Conservation (phyloP, 2,329 filamentous ascomycete genomes). For the Sporothrix sp. region DNA sequence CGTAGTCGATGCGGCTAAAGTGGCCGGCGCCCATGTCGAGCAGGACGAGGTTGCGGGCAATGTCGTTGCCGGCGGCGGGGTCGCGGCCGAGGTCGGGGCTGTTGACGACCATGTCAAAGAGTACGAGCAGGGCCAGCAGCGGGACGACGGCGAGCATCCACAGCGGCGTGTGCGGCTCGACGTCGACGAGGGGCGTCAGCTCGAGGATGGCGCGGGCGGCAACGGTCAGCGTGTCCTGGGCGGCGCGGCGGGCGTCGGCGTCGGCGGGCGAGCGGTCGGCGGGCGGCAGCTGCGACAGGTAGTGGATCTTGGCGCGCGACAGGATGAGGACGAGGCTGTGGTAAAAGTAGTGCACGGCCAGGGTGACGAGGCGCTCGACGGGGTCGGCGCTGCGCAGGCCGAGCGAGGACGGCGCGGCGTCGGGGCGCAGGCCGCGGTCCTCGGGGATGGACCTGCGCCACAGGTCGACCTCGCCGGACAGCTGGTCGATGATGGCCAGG, state of each 20-base stretch:
- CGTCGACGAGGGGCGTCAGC: slow-evolving; percentile 23
- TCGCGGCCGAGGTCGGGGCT: no score
- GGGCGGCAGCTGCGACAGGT: not conserved
- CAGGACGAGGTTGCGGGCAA: slow-evolving; percentile 27
- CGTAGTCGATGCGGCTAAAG: slow-evolving; percentile 33
- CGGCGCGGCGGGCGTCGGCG: not conserved
- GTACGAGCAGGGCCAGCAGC: slow-evolving; percentile 29
- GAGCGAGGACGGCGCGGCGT: slow-evolving; percentile 7
- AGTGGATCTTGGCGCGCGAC: slow-evolving; percentile 20
- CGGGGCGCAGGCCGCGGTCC: not conserved
- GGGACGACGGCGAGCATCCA: slow-evolving; percentile 29
- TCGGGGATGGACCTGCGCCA: slow-evolving; percentile 24
- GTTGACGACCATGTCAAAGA: slow-evolving; percentile 33
- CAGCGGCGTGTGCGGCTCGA: slow-evolving; percentile 23
- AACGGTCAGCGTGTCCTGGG: not conserved
- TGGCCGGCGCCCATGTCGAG: slow-evolving; percentile 34
- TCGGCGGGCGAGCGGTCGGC: not conserved
- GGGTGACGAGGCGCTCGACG: slow-evolving; percentile 8
- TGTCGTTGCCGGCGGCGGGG: slow-evolving; percentile 24
- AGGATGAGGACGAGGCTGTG: slow-evolving; percentile 23
- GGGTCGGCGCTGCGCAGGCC: slow-evolving; percentile 9
- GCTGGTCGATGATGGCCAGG: slow-evolving; percentile 22
- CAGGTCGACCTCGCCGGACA: slow-evolving; percentile 21
- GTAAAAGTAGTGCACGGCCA: slow-evolving; percentile 23
- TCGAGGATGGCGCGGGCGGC: slow-evolving; percentile 22